phyloP scores from a whole-genome alignment of 1,284 basidiomycete genomes.

The Cryptococcus sp. region DNA sequence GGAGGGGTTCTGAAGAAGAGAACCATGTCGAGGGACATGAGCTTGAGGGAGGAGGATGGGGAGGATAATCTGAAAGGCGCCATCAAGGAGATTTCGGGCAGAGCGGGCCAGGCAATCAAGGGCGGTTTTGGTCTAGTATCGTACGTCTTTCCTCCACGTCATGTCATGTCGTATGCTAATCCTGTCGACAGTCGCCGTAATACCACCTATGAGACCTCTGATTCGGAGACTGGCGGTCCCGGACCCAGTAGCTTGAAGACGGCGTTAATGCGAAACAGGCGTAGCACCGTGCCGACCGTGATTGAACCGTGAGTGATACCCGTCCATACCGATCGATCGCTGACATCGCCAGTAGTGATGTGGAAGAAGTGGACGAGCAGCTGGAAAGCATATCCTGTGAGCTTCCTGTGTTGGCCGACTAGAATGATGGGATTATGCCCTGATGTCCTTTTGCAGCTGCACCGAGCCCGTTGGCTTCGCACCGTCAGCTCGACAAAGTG shows the following conservation, averaged over 20 bases:
- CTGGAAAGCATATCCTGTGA: slow-evolving; percentile 19
- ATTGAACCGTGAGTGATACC: slow-evolving; percentile 39
- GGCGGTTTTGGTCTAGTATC: slow-evolving; percentile 38
- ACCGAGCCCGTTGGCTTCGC: slow-evolving; percentile 22
- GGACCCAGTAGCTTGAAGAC: slow-evolving; percentile 22
- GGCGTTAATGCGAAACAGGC: slow-evolving; percentile 21
- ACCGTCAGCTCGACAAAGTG: slow-evolving; percentile 9
- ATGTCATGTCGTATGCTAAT: slow-evolving; percentile 3
- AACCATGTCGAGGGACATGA: slow-evolving; percentile 17
- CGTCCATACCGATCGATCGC: not conserved
- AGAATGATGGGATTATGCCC: not conserved
- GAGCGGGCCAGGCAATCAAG: slow-evolving; percentile 42
- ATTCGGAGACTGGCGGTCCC: slow-evolving; percentile 39
- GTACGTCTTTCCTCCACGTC: slow-evolving; percentile 22
- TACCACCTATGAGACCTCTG: slow-evolving; percentile 41
- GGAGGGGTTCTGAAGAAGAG: slow-evolving; percentile 15
- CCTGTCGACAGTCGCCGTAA: slow-evolving; percentile 16
- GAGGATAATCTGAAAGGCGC: slow-evolving; percentile 25
- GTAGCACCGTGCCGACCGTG: slow-evolving; percentile 36
- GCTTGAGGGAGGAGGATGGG: slow-evolving; percentile 22
- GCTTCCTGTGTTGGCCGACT: not conserved
- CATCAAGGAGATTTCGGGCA: slow-evolving; percentile 35
- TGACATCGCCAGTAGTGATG: slow-evolving; percentile 17
- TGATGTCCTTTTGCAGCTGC: slow-evolving; percentile 18
- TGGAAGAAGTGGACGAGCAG: slow-evolving; percentile 34